Evolutionary conservation across 768 basidiomycete species (phyloP), one percentile per base, ranked within the genome.

Genomic region (Cystobasidium onofrii): DNA sequence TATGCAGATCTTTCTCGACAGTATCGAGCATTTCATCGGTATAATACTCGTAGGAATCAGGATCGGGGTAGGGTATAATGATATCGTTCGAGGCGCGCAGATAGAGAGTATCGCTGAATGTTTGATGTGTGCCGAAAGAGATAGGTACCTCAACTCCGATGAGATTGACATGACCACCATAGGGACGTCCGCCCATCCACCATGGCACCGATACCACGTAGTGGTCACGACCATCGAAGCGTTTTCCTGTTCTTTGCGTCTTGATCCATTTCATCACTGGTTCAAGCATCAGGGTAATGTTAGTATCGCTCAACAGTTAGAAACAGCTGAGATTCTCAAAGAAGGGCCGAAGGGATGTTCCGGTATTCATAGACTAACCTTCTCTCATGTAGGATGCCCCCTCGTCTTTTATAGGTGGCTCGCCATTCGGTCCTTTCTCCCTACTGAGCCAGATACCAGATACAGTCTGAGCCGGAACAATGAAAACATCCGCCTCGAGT

Each of bases 11-110:
- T 46, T 52, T 67, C 34, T 67, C 29, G 18, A 67, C 46, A 43
- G 31, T 54, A 50, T 43, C 50, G 17, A 67, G 65, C 65, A 34
- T 67, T 27, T 67, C 65, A 33, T 67, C 65, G 9, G 65, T 67
- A 54, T 67, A 67, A 43, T 10, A 67, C 23, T 36, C 44, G 34
- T 46, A 46, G 23, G 65, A 43, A 31, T 67, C 65, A 3, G 65
- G 65, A 67, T 67, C 65, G 9, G 65, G 65, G 50, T 67, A 67
- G 20, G 65, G 65, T 13, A 67, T 25, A 23, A 67, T 50, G 43
- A 67, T 52, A 54, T 67, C 65, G 34, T 52, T 46, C 31, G 41
- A 50, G 10, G 65, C 65, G 31, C 44, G 65, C 10, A 67, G 20
- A 52, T 67, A 67, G 4, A 46, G 20, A 12, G 41, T 50, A 34